These are phyloP conservation scores for Exophiala sp. DNA, from an alignment of 2,329 filamentous ascomycete species.

Conservation along the genomic window DNA sequence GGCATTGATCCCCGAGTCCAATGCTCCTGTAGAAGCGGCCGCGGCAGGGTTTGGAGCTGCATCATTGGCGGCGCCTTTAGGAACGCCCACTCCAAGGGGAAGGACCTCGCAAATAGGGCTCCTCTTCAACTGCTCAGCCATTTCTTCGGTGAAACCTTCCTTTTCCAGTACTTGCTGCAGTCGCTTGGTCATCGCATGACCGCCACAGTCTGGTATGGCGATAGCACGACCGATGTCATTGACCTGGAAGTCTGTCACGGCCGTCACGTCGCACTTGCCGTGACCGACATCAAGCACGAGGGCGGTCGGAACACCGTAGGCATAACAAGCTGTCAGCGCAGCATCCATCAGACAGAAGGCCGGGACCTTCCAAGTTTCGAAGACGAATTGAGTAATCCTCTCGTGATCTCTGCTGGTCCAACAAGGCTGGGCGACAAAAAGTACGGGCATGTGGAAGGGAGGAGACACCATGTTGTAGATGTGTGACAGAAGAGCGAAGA, in stretches of 20 bases:
- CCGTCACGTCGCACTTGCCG: conserved; percentile 87
- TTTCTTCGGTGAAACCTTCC: conserved; percentile 54
- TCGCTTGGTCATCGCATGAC: conserved; percentile 75
- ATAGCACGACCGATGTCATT: conserved; percentile 60
- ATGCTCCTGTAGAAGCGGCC: conserved; percentile 51
- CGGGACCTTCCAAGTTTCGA: conserved; percentile 94
- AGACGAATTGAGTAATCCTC: conserved; percentile 84
- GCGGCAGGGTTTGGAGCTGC: conserved; percentile 48
- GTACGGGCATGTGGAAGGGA: conserved; percentile 87
- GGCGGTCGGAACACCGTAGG: conserved; percentile 75
- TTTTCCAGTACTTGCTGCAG: conserved; percentile 60
- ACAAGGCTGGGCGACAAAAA: conserved; percentile 80
- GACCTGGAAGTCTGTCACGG: conserved; percentile 75
- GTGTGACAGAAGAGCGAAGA: conserved; percentile 88
- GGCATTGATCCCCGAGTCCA: conserved; percentile 41
- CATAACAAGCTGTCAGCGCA: conserved; percentile 70
- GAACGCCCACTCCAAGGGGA: conserved; percentile 49
- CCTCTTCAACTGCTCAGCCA: conserved; percentile 61
- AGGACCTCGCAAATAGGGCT: conserved; percentile 59
- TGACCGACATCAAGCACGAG: conserved; percentile 88
- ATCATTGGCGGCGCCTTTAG: conserved; percentile 37
- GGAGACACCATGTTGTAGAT: conserved; percentile 84
- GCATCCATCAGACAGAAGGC: conserved; percentile 87
- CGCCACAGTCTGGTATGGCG: conserved; percentile 64
- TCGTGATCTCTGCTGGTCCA: conserved; percentile 89